A percentile compares a stretch with the other conserved stretches of the same genome.
phyloP scores from a whole-genome alignment of 108 stramenopile genomes.

The Nitzschia sp. region DNA sequence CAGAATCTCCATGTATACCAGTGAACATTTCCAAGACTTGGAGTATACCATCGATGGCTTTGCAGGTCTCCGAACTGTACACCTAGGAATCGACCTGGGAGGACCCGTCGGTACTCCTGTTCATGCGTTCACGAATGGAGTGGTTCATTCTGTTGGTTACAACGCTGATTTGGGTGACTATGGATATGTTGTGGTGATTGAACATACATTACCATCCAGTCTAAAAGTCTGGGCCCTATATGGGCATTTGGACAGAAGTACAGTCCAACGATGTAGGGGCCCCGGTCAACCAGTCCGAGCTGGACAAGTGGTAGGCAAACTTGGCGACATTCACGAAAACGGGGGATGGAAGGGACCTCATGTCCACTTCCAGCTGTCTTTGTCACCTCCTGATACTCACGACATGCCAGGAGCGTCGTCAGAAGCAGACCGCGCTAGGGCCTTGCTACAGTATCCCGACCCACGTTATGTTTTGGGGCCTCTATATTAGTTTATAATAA shows the following conservation, averaged over 20 bases:
- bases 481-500: conserved; percentile 46
- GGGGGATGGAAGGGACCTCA: conserved; percentile 80
- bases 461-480: conserved; percentile 69
- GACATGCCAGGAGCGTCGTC: conserved; percentile 80
- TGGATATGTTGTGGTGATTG: conserved; percentile 75
- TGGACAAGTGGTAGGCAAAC: conserved; percentile 54
- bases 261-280: conserved; percentile 23
- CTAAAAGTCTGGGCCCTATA: conserved; percentile 66
- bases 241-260: conserved; percentile 66
- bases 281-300: conserved; percentile 32
- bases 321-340: conserved; percentile 78
- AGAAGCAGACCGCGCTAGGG: conserved; percentile 44
- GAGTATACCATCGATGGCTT: conserved; percentile 45
- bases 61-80: conserved; percentile 60
- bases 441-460: conserved; percentile 65
- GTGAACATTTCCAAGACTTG: conserved; percentile 58
- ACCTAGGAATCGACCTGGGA: conserved; percentile 78
- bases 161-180: conserved; percentile 80
- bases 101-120: conserved; percentile 72
- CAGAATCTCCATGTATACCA: conserved; percentile 57
- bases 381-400: conserved; percentile 55
- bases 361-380: conserved; percentile 69
- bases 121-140: conserved; percentile 68
- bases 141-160: conserved; percentile 72
- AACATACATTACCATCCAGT: conserved; percentile 48